Evolutionary conservation across 805 yeast genomes (phyloP), one percentile per base, ranked within the genome.

Genomic region (Candida wancherniae): DNA sequence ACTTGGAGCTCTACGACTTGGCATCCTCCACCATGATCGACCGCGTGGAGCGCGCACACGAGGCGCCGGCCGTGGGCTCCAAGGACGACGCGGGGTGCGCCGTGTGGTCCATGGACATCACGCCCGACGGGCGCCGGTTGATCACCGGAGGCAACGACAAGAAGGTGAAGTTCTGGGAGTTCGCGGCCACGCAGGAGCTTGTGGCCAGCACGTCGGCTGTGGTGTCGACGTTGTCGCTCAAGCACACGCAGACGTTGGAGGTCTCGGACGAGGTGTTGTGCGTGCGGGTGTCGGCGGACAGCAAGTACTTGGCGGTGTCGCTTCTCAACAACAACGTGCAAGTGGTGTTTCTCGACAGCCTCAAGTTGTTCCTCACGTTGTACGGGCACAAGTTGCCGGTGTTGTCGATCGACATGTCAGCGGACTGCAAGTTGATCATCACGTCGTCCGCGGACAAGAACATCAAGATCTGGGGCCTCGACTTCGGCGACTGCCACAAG

Each of bases 341-440:
- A 59, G 92, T 92, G 12, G 86, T 92, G 49, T 90, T 81, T 54
- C 67, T 79, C 31, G 97, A 90, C 52, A 68, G 94, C 9, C 69
- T 88, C 55, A 92, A 90, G 60, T 82, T 92, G 50, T 92, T 73
- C 60, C 67, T 92, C 42, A 84, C 90, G 50, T 67, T 92, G 37
- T 92, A 92, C 50, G 99, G 99, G 22, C 99, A 92, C 59, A 92
- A 90, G 54, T 71, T 92, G 39, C 98, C 98, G 1, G 98, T 92
- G 3, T 67, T 92, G 32, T 81, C 95, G 3, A 75, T 92, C 44
- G 98, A 92, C 54, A 87, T 92, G 25, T 84, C 97, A 1, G 69
- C 58, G 45, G 99, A 92, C 57, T 79, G 90, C 22, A 90, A 92
- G 57, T 56, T 92, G 45, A 72, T 92, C 39, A 77, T 90, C 32